phyloP scores from a whole-genome alignment of 1,284 basidiomycete genomes.

The Calocybe gambosa region DNA sequence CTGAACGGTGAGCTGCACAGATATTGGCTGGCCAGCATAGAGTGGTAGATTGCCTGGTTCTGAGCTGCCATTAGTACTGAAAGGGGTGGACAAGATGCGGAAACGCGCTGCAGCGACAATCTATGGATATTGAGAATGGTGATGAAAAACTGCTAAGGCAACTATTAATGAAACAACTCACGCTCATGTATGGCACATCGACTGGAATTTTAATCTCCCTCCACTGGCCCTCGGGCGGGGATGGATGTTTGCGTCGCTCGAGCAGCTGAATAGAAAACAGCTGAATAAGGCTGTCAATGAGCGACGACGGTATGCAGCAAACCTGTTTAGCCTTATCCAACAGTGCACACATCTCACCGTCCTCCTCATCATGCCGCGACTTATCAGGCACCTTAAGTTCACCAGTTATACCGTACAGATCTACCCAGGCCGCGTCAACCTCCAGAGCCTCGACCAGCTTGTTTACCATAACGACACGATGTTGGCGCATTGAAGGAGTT shows the following conservation, averaged over 20 bases:
- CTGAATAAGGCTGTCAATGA: background rate
- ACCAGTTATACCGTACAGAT: conserved; percentile 61
- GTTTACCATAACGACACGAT: conserved; percentile 38
- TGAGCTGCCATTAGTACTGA: conserved; percentile 19
- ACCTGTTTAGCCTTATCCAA: conserved; percentile 39
- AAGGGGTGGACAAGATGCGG: conserved; percentile 37
- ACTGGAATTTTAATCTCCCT: conserved; percentile 72
- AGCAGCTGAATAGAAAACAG: conserved; percentile 30
- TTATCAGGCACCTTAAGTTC: conserved; percentile 52
- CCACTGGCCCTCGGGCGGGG: conserved; percentile 44
- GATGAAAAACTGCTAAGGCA: background rate
- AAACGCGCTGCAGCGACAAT: conserved; percentile 68
- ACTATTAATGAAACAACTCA: conserved; percentile 27
- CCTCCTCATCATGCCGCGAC: conserved; percentile 26
- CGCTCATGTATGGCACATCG: conserved; percentile 76
- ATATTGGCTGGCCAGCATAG: conserved; percentile 77
- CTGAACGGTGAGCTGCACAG: conserved; percentile 54
- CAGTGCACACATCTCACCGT: conserved; percentile 31
- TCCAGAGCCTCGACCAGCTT: conserved; percentile 56
- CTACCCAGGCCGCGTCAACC: conserved; percentile 57
- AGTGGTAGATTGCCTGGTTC: conserved; percentile 34
- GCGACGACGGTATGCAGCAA: background rate
- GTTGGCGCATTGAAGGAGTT: conserved; percentile 22
- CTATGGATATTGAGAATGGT: conserved; percentile 28
- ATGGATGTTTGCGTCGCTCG: conserved; percentile 32